Percentiles rank a stretch among this genome's conserved stretches.
Conservation (phyloP, 2,329 filamentous ascomycete species). For the Pezicula rhizophila region DNA sequence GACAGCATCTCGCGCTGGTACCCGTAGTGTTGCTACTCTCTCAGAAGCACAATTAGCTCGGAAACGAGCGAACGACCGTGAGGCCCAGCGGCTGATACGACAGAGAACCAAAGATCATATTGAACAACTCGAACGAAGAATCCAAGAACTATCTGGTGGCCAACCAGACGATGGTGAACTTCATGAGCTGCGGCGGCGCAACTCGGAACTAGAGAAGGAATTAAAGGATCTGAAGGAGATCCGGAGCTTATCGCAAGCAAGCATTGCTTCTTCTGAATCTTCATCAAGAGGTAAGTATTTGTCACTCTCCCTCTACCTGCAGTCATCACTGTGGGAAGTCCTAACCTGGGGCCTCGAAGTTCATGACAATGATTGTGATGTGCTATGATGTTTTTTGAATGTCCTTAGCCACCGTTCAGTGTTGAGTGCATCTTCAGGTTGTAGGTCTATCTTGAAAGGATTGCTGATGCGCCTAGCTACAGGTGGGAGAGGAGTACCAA, state of each 20-base stretch:
- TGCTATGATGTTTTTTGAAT: too few species aligned
- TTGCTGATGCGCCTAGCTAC: neutral
- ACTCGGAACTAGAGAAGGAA: conserved; percentile 49
- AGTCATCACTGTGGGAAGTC: too few species aligned
- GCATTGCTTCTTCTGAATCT: neutral
- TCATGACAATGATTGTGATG: too few species aligned
- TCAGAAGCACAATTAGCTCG: conserved; percentile 81
- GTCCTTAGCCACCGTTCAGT: too few species aligned
- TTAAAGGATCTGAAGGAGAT: conserved; percentile 26
- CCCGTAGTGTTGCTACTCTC: conserved; percentile 78
- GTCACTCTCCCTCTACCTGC: too few species aligned
- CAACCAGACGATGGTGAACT: conserved; percentile 44
- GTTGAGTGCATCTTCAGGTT: neutral
- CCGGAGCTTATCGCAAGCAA: neutral
- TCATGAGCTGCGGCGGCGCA: conserved; percentile 45
- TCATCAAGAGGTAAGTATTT: neutral
- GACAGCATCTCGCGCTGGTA: conserved; percentile 36
- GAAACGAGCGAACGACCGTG: conserved; percentile 85
- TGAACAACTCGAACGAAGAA: conserved; percentile 67
- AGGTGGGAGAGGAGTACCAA: neutral
- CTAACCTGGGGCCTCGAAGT: too few species aligned
- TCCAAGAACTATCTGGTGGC: conserved; percentile 60
- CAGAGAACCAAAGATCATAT: conserved; percentile 83
- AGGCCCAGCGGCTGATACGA: conserved; percentile 82
- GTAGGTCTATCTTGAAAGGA: neutral